Percentiles rank a stretch among this genome's conserved stretches.
Conservation (phyloP, 768 basidiomycete genomes). For the Zangia roseola region DNA sequence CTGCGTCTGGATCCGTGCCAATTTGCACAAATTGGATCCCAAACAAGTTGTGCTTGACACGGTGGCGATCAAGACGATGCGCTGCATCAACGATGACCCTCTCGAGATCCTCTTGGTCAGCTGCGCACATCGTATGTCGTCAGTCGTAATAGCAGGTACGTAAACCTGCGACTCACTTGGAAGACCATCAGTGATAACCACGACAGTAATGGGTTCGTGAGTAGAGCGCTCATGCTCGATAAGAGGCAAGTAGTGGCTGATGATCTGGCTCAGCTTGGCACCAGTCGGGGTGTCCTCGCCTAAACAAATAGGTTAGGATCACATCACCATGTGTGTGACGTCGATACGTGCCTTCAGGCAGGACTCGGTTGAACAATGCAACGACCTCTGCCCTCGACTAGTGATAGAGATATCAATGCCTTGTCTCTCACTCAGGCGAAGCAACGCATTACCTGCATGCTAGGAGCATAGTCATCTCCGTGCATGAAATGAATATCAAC, state of each 20-base stretch:
- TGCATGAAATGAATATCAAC: slow-evolving; percentile 46
- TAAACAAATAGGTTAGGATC: not conserved
- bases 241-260: slow-evolving; percentile 36
- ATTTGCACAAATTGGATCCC: slow-evolving; percentile 50
- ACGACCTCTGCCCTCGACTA: slow-evolving; percentile 24
- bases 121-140: slow-evolving; percentile 17
- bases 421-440: not conserved
- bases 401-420: not conserved
- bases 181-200: slow-evolving; percentile 41
- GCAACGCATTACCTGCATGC: slow-evolving; percentile 21
- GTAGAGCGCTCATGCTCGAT: slow-evolving; percentile 27
- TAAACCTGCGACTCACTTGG: slow-evolving; percentile 33
- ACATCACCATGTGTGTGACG: not conserved
- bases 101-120: slow-evolving; percentile 27
- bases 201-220: slow-evolving; percentile 36
- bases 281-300: slow-evolving; percentile 40
- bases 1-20: slow-evolving; percentile 37
- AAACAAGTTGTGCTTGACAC: slow-evolving; percentile 37
- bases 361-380: slow-evolving; percentile 25
- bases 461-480: slow-evolving; percentile 26
- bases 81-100: slow-evolving; percentile 37
- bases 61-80: slow-evolving; percentile 37
- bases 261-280: slow-evolving; percentile 35
- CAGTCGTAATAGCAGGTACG: not conserved
- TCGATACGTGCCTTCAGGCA: slow-evolving; percentile 21